A percentile compares a stretch with the other conserved stretches of the same genome.
Conservation (phyloP, 306 rosid genomes). For the Acmispon strigosus region DNA sequence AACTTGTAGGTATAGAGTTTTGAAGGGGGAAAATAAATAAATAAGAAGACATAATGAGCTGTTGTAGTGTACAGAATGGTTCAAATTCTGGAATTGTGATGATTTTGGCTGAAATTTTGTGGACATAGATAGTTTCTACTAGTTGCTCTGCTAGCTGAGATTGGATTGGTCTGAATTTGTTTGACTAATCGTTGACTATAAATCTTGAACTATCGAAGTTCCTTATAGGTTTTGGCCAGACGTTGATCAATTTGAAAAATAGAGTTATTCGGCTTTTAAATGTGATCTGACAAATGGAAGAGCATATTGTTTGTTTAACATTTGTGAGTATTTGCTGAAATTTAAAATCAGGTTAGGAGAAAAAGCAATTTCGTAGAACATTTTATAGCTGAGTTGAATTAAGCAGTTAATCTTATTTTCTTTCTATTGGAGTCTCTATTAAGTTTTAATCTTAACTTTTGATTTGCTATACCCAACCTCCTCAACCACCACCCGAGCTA, state of each 20-base stretch:
- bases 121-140: not conserved
- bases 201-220: not conserved
- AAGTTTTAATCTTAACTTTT: not conserved
- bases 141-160: not conserved
- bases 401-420: not conserved
- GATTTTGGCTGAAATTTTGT: not conserved
- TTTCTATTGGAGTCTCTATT: not conserved
- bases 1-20: not conserved
- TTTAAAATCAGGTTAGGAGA: not conserved
- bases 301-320: not conserved
- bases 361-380: not conserved
- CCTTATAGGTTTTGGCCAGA: not conserved
- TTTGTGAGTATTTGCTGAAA: constrained; percentile 1
- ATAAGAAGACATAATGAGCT: not conserved
- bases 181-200: not conserved
- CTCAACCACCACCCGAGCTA: not conserved
- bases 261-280: not conserved
- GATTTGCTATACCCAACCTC: not conserved
- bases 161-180: constrained; percentile 6
- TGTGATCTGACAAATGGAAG: constrained; percentile 3
- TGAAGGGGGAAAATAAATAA: not conserved
- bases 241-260: not conserved
- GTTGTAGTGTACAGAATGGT: not conserved
- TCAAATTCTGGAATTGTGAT: constrained; percentile 6
- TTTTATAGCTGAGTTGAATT: not conserved